These are phyloP conservation scores for Helenozyma rhizophorensis DNA, from an alignment of 805 yeast species.

Conservation along the genomic window DNA sequence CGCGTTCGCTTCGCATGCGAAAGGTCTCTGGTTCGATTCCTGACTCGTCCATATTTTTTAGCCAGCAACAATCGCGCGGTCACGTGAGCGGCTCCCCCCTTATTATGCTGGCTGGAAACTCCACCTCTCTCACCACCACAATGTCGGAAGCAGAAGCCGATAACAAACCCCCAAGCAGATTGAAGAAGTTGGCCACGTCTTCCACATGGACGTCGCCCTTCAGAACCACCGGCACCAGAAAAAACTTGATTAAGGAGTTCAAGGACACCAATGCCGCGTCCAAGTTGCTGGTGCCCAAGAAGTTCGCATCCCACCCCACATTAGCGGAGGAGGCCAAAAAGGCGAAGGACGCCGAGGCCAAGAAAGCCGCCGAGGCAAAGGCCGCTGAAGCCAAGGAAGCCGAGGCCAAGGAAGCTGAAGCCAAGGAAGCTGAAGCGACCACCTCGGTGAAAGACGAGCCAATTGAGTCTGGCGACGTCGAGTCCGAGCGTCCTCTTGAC, in stretches of 20 bases:
- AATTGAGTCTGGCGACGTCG: slow-evolving; percentile 1
- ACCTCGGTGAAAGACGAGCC: too few relatives aligned
- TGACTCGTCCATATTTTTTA: slow-evolving; percentile 57
- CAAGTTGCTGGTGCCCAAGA: slow-evolving; percentile 35
- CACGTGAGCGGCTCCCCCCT: too few relatives aligned
- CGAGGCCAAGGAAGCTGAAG: slow-evolving; percentile 5
- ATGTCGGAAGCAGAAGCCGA: slow-evolving; percentile 1
- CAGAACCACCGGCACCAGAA: slow-evolving; percentile 22
- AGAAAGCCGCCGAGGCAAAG: slow-evolving; percentile 4
- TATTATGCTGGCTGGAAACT: too few relatives aligned
- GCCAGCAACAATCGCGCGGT: too few relatives aligned
- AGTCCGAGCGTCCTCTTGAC: slow-evolving; percentile 10
- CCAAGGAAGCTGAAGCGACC: slow-evolving; percentile 3
- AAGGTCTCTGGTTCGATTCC: slow-evolving; percentile 77
- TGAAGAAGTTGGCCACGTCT: slow-evolving; percentile 20
- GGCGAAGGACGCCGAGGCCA: slow-evolving; percentile 5
- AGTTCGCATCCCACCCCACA: slow-evolving; percentile 37
- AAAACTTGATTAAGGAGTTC: slow-evolving; percentile 33
- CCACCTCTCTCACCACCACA: neutral
- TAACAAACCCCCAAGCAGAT: slow-evolving; percentile 12
- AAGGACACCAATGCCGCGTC: slow-evolving; percentile 30
- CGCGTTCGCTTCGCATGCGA: slow-evolving; percentile 78
- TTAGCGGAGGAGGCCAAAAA: slow-evolving; percentile 28
- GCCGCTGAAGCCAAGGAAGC: slow-evolving; percentile 6
- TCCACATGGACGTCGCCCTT: slow-evolving; percentile 42